phyloP scores from a whole-genome alignment of 2,329 filamentous ascomycete species.

The Pleomassaria siparia region DNA sequence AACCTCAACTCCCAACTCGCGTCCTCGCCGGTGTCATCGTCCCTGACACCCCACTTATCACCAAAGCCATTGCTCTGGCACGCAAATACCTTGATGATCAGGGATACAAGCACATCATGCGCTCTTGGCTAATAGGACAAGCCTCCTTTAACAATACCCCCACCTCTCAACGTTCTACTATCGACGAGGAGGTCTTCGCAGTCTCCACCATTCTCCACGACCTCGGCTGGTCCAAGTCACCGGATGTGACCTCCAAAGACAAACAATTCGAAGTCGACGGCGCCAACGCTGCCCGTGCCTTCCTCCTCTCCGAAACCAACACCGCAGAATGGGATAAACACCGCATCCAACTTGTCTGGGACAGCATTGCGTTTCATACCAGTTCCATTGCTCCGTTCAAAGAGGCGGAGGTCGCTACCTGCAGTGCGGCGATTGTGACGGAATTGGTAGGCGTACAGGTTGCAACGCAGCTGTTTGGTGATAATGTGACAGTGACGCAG shows the following conservation, averaged over 20 bases:
- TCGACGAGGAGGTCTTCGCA: conserved; percentile 45
- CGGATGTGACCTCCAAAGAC: conserved; percentile 44
- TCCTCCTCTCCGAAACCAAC: conserved; percentile 13
- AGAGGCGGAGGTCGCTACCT: conserved; percentile 12
- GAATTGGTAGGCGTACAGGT: conserved; percentile 8
- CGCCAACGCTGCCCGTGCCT: conserved; percentile 49
- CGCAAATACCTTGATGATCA: conserved; percentile 28
- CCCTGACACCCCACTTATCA: conserved; percentile 41
- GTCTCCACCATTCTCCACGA: conserved; percentile 48
- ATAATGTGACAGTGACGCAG: conserved; percentile 37
- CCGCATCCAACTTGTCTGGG: conserved; percentile 52
- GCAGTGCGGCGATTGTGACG: conserved; percentile 3
- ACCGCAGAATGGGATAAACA: conserved; percentile 43
- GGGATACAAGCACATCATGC: conserved; percentile 45
- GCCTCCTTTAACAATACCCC: conserved; percentile 36
- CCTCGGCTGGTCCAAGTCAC: conserved; percentile 41
- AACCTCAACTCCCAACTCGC: conserved; percentile 2
- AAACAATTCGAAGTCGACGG: conserved; percentile 56
- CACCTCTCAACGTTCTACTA: conserved; percentile 15
- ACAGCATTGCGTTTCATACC: conserved; percentile 52
- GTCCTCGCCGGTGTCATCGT: conserved; percentile 37
- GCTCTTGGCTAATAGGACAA: conserved; percentile 41
- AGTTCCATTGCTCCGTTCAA: conserved; percentile 40
- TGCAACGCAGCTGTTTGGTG: conserved; percentile 37
- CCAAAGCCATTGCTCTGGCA: conserved; percentile 36